Evolutionary conservation across 1,139 yeast genomes (phyloP).

Genomic region (Blastobotrys capitulatus): DNA sequence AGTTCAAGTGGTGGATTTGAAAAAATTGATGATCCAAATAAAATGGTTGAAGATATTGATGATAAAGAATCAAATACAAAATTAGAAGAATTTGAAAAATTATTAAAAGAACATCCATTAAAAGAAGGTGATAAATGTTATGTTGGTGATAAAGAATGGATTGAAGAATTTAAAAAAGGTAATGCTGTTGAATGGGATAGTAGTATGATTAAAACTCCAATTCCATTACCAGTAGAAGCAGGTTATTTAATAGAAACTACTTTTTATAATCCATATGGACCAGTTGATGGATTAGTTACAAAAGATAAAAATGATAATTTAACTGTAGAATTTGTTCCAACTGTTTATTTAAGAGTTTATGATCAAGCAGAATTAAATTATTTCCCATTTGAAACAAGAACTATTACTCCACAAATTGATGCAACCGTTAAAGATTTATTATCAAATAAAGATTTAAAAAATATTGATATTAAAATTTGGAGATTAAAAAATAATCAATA

Average conservation of each 20-base stretch:
- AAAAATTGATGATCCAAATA: neutral
- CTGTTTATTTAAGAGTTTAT: constrained; percentile 1
- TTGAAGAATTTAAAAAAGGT: neutral
- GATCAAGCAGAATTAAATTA: constrained; percentile 1
- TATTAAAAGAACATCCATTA: neutral
- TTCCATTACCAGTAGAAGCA: constrained; percentile 4
- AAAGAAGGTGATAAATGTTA: constrained; percentile 3
- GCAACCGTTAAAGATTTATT: constrained; percentile 5
- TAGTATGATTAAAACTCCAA: neutral
- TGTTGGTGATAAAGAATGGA: constrained; percentile 1
- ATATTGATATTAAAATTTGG: constrained; percentile 6
- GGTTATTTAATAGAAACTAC: constrained; percentile 4
- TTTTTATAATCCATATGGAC: neutral
- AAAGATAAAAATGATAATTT: neutral
- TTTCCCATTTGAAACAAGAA: neutral
- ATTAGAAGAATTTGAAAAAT: neutral
- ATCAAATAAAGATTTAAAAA: neutral
- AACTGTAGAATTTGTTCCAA: neutral
- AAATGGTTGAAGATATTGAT: neutral
- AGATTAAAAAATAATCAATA: neutral
- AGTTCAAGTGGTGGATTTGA: neutral
- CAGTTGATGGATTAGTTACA: neutral
- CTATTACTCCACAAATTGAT: neutral
- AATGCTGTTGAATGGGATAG: neutral
- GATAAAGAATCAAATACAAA: too few relatives aligned